Percentiles rank a stretch among this genome's conserved stretches.
Conservation (phyloP, 495 filamentous ascomycete genomes). For the Aspergillus egyptiacus region DNA sequence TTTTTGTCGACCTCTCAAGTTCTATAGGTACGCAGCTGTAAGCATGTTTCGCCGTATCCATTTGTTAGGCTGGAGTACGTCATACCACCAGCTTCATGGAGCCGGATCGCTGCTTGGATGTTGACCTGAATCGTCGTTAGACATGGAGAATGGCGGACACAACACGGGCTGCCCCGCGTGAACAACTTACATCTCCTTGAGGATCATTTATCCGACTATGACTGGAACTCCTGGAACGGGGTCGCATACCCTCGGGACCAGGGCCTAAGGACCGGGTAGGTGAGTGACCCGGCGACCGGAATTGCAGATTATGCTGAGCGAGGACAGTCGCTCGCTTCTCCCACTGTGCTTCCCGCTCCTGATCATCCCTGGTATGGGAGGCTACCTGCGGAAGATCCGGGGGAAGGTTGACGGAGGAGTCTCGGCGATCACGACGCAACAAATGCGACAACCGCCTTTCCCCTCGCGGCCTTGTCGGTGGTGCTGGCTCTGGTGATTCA, state of each 20-base stretch:
- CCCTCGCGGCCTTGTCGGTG: conserved; percentile 26
- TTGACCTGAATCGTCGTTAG: conserved; percentile 48
- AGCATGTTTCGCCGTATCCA: too few species aligned
- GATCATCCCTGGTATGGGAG: conserved; percentile 42
- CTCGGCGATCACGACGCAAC: conserved; percentile 56
- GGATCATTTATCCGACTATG: conserved; percentile 32
- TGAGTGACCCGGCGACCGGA: conserved; percentile 23
- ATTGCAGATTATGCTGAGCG: conserved; percentile 56
- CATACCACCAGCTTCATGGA: conserved; percentile 82
- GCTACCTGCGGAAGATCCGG: conserved; percentile 69
- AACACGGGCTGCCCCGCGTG: neutral
- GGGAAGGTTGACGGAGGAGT: conserved; percentile 67
- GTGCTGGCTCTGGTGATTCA: conserved; percentile 25
- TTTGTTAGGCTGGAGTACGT: too few species aligned
- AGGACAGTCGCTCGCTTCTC: conserved; percentile 85
- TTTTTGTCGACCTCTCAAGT: conserved; percentile 66
- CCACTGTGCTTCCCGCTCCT: conserved; percentile 60
- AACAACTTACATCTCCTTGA: conserved; percentile 37
- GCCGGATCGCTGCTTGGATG: conserved; percentile 92
- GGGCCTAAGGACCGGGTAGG: conserved; percentile 16
- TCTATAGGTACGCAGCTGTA: conserved; percentile 27
- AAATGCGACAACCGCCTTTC: conserved; percentile 60
- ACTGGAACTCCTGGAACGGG: conserved; percentile 31
- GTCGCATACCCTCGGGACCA: conserved; percentile 8
- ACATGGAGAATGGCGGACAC: neutral